Evolutionary conservation across 768 basidiomycete species (phyloP).

Genomic region (Russula abietina): DNA sequence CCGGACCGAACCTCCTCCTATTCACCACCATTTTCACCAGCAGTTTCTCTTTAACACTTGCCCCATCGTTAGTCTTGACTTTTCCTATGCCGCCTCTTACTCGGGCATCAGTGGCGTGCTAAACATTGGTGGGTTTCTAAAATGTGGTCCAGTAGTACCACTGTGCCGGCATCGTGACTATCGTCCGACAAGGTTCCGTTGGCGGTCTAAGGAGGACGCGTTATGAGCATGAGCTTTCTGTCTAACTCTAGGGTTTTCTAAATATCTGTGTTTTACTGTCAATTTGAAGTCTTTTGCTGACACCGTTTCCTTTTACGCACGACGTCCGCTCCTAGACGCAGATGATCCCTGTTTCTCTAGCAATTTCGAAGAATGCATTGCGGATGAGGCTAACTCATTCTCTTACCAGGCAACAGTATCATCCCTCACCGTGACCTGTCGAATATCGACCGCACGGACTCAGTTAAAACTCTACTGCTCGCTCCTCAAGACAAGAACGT

Average conservation of each 20-base stretch:
- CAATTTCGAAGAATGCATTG: not conserved
- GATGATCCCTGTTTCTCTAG: not conserved
- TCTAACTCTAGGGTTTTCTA: too few species aligned
- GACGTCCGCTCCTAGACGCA: not conserved
- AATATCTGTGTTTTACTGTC: not conserved
- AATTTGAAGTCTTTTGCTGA: not conserved
- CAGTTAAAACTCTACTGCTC: conserved; percentile 94
- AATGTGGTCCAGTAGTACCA: conserved; percentile 39
- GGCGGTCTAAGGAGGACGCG: conserved; percentile 92
- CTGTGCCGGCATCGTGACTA: conserved; percentile 39
- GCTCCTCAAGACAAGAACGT: conserved; percentile 74
- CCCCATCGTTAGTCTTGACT: conserved; percentile 40
- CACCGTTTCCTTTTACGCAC: not conserved
- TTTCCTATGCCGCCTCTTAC: conserved; percentile 62
- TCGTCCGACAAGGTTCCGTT: conserved; percentile 67
- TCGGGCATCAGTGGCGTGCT: conserved; percentile 80
- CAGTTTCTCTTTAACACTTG: conserved; percentile 51
- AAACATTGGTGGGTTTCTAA: conserved; percentile 79
- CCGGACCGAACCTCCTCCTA: too few species aligned
- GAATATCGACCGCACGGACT: conserved; percentile 87
- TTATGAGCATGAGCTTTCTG: conserved; percentile 73
- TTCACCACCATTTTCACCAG: conserved; percentile 51
- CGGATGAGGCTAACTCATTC: not conserved
- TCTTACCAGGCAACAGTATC: conserved; percentile 42
- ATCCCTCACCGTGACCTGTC: conserved; percentile 72